These are phyloP conservation scores for Suillus subluteus DNA, from an alignment of 768 basidiomycete species.

Conservation along the genomic window DNA sequence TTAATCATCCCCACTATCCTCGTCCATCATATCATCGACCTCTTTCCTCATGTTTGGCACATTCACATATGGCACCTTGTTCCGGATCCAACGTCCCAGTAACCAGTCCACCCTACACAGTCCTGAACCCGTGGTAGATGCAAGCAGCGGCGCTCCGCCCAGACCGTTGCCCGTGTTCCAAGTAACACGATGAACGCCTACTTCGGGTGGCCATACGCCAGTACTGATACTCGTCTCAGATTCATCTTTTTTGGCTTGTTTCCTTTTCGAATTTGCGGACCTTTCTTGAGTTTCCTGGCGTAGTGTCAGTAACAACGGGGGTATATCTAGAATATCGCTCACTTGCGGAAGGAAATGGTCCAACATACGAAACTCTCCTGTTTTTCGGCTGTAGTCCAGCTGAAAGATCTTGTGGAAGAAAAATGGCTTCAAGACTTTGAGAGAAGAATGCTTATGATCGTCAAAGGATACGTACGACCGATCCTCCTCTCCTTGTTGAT, in stretches of 20 bases:
- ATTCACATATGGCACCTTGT: slow-evolving; percentile 66
- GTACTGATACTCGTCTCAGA: slow-evolving; percentile 40
- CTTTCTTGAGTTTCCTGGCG: slow-evolving; percentile 51
- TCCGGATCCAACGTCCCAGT: slow-evolving; percentile 74
- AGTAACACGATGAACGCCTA: slow-evolving; percentile 48
- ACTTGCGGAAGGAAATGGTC: too few relatives aligned
- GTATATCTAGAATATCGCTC: too few relatives aligned
- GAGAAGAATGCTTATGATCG: too few relatives aligned
- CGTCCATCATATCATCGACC: slow-evolving; percentile 43
- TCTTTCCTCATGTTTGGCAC: slow-evolving; percentile 67
- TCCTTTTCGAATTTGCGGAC: slow-evolving; percentile 30
- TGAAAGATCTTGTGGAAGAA: too few relatives aligned
- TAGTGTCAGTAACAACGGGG: slow-evolving; percentile 5
- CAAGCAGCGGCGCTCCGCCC: slow-evolving; percentile 59
- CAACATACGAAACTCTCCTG: too few relatives aligned
- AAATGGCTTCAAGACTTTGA: too few relatives aligned
- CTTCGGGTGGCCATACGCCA: slow-evolving; percentile 75
- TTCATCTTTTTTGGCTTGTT: slow-evolving; percentile 31
- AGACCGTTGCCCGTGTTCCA: slow-evolving; percentile 86
- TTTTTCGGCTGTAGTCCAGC: too few relatives aligned
- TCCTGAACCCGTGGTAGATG: slow-evolving; percentile 82
- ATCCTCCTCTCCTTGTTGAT: too few relatives aligned
- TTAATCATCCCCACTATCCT: slow-evolving; percentile 35
- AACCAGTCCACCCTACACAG: slow-evolving; percentile 84
- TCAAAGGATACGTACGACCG: too few relatives aligned